phyloP scores from a whole-genome alignment of 345 rosid species.

The Mercurialis annua region DNA sequence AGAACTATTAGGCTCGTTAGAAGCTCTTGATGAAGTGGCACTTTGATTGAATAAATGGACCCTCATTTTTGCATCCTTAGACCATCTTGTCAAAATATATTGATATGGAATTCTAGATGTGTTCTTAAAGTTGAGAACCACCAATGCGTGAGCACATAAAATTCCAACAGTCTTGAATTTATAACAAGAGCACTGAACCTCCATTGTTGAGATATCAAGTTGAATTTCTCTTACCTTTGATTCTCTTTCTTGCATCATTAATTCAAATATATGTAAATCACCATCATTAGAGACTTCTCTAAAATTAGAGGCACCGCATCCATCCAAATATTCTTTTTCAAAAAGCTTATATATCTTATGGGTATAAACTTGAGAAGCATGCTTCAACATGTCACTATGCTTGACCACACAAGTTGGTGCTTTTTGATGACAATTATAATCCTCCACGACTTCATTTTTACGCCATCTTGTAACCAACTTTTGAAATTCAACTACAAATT shows the following conservation, averaged over 20 bases:
- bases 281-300: neutral
- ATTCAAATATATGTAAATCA: neutral
- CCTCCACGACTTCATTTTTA: neutral
- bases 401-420: neutral
- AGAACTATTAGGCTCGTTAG: neutral
- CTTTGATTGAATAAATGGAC: neutral
- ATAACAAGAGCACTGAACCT: neutral
- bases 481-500: neutral
- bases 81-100: neutral
- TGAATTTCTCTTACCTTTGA: neutral
- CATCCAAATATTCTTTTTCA: neutral
- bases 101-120: neutral
- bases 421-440: neutral
- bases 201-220: slow-evolving; percentile 1
- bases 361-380: slow-evolving; percentile 1
- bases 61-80: neutral
- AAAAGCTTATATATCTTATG: neutral
- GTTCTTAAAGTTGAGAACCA: neutral
- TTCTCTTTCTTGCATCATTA: neutral
- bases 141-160: neutral
- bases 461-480: slow-evolving; percentile 2
- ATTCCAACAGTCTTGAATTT: neutral
- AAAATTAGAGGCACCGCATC: neutral
- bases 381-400: neutral
- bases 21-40: neutral